Evolutionary conservation across 2,329 filamentous ascomycete species (phyloP).

Genomic region (Thielaviopsis populi): DNA sequence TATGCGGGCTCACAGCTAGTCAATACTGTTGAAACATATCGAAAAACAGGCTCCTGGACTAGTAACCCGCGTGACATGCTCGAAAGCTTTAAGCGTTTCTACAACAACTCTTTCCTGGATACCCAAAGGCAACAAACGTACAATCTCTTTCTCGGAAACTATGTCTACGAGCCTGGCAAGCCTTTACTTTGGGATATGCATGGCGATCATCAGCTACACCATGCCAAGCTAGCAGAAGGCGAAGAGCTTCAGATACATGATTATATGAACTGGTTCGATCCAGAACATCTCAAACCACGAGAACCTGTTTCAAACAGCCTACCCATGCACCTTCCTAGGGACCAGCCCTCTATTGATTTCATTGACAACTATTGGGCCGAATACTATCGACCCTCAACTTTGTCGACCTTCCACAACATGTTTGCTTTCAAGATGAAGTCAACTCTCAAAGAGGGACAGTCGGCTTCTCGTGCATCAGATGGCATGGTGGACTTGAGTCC

Average conservation of each 20-base stretch:
- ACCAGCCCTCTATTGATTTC: slow-evolving; percentile 33
- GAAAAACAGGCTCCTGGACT: slow-evolving; percentile 98
- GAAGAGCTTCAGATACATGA: slow-evolving; percentile 40
- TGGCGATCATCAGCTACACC: slow-evolving; percentile 93
- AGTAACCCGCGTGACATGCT: slow-evolving; percentile 97
- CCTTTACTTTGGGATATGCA: slow-evolving; percentile 94
- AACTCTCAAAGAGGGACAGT: slow-evolving; percentile 53
- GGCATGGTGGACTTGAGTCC: slow-evolving; percentile 74
- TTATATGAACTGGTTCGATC: slow-evolving; percentile 85
- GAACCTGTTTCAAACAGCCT: slow-evolving; percentile 33
- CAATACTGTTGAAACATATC: slow-evolving; percentile 98
- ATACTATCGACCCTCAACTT: slow-evolving; percentile 76
- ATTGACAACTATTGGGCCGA: slow-evolving; percentile 97
- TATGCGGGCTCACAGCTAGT: slow-evolving; percentile 95
- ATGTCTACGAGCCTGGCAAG: slow-evolving; percentile 71
- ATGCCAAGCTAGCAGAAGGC: slow-evolving; percentile 67
- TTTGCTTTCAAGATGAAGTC: slow-evolving; percentile 89
- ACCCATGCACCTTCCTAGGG: neutral
- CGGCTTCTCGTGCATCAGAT: slow-evolving; percentile 40
- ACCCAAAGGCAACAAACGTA: slow-evolving; percentile 97
- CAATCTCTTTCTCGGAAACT: slow-evolving; percentile 93
- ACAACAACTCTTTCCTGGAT: slow-evolving; percentile 96
- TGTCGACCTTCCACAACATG: slow-evolving; percentile 84
- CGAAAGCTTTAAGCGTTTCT: slow-evolving; percentile 96
- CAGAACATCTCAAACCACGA: slow-evolving; percentile 51